phyloP scores from a whole-genome alignment of 495 filamentous ascomycete species.

The Penicillium chermesinum region DNA sequence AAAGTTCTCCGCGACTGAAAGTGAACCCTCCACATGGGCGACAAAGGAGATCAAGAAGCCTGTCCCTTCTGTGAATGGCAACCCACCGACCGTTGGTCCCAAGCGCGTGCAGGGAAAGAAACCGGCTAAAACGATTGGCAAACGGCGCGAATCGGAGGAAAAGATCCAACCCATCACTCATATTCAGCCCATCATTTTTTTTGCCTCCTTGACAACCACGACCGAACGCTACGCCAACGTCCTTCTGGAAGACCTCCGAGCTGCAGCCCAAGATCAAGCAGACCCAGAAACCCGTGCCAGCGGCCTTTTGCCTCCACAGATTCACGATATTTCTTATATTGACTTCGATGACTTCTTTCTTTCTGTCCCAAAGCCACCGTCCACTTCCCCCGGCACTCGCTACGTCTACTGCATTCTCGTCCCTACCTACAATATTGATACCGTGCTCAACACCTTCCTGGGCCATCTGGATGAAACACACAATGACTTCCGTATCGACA shows the following conservation, averaged over 20 bases:
- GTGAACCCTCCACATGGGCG: not conserved
- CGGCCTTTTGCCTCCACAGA: slow-evolving; percentile 51
- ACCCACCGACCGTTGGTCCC: slow-evolving; percentile 25
- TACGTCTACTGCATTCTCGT: slow-evolving; percentile 79
- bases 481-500: slow-evolving; percentile 93
- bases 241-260: slow-evolving; percentile 49
- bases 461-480: slow-evolving; percentile 85
- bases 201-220: slow-evolving; percentile 73
- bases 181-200: slow-evolving; percentile 82
- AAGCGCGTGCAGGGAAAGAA: slow-evolving; percentile 40
- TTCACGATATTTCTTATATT: slow-evolving; percentile 76
- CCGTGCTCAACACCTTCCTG: slow-evolving; percentile 73
- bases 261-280: slow-evolving; percentile 26
- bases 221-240: slow-evolving; percentile 64
- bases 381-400: slow-evolving; percentile 47
- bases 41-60: slow-evolving; percentile 10
- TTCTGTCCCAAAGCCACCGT: slow-evolving; percentile 43
- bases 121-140: slow-evolving; percentile 24
- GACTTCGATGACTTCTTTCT: slow-evolving; percentile 93
- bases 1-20: slow-evolving; percentile 5
- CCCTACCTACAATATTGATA: slow-evolving; percentile 91
- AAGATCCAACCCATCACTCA: slow-evolving; percentile 13
- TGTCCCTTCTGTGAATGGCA: slow-evolving; percentile 2
- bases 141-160: slow-evolving; percentile 17
- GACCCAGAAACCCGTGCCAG: slow-evolving; percentile 27